Percentiles rank a stretch among this genome's conserved stretches.
phyloP scores from a whole-genome alignment of 2,329 filamentous ascomycete species.

The Hortaea sp. region DNA sequence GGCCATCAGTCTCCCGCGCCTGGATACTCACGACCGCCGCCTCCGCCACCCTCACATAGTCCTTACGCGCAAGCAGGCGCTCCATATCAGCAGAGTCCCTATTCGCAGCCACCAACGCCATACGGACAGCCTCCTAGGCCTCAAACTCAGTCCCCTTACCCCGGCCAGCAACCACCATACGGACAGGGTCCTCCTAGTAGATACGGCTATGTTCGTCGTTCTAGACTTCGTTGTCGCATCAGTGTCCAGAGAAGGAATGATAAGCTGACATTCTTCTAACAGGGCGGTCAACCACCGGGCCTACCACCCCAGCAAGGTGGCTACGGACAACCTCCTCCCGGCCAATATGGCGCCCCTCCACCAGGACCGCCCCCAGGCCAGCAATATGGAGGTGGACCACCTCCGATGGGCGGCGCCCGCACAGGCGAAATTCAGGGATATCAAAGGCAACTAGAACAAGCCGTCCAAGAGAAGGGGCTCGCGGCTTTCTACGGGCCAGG shows the following conservation, averaged over 20 bases:
- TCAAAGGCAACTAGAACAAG: conserved; percentile 45
- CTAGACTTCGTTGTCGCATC: neutral
- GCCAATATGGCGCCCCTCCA: conserved; percentile 16
- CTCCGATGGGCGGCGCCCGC: conserved; percentile 23
- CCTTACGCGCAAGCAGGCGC: neutral
- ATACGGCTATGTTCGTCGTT: conserved; percentile 26
- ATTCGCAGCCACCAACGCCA: conserved; percentile 1
- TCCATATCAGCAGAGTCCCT: neutral
- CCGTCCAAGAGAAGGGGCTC: conserved; percentile 51
- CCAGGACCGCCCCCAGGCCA: conserved; percentile 22
- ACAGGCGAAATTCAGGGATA: conserved; percentile 42
- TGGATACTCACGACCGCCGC: conserved; percentile 29
- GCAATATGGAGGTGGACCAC: conserved; percentile 23
- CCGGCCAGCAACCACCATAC: conserved; percentile 14
- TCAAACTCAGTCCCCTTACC: conserved; percentile 10
- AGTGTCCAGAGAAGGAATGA: neutral
- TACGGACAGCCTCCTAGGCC: neutral
- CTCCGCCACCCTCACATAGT: conserved; percentile 10
- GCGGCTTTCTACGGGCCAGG: conserved; percentile 50
- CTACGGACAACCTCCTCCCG: conserved; percentile 12
- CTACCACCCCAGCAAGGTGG: conserved; percentile 10
- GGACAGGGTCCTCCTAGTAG: conserved; percentile 18
- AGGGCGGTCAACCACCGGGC: conserved; percentile 5
- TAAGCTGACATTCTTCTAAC: neutral
- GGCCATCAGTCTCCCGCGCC: conserved; percentile 26